phyloP scores from a whole-genome alignment of 202 grass and related monocot species.

The Digitaria exilis region DNA sequence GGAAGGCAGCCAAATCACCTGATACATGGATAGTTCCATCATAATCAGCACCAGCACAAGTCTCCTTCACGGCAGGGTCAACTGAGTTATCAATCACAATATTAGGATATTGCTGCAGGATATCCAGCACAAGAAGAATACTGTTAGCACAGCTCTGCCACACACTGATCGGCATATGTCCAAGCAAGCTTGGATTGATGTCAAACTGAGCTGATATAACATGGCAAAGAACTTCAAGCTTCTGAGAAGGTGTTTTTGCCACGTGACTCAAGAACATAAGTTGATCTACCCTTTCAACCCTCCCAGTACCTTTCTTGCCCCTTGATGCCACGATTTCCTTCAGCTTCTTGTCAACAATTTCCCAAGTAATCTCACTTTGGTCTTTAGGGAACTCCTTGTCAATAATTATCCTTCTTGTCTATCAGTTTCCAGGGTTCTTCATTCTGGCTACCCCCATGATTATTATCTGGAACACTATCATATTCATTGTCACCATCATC shows the following conservation, averaged over 20 bases:
- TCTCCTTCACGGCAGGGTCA: constrained; percentile 60
- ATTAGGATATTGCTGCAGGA: constrained; percentile 69
- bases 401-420: constrained; percentile 62
- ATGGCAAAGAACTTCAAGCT: constrained; percentile 67
- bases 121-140: constrained; percentile 70
- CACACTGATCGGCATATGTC: constrained; percentile 72
- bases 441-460: neutral
- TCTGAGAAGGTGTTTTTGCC: constrained; percentile 80
- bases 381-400: constrained; percentile 71
- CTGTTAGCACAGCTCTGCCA: constrained; percentile 75
- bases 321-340: constrained; percentile 78
- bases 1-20: constrained; percentile 66
- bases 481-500: constrained; percentile 36
- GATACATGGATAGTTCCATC: constrained; percentile 55
- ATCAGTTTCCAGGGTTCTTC: constrained; percentile 53
- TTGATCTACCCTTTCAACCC: constrained; percentile 72
- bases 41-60: constrained; percentile 54
- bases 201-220: constrained; percentile 83
- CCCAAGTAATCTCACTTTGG: constrained; percentile 81
- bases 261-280: constrained; percentile 64
- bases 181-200: constrained; percentile 72
- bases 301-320: constrained; percentile 78
- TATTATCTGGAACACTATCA: constrained; percentile 29
- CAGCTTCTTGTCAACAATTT: constrained; percentile 72
- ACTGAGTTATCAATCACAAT: constrained; percentile 63